A percentile compares a stretch with the other conserved stretches of the same genome.
Conservation (phyloP, 176 grass and related monocot species). For the Thinopyrum elongatum region DNA sequence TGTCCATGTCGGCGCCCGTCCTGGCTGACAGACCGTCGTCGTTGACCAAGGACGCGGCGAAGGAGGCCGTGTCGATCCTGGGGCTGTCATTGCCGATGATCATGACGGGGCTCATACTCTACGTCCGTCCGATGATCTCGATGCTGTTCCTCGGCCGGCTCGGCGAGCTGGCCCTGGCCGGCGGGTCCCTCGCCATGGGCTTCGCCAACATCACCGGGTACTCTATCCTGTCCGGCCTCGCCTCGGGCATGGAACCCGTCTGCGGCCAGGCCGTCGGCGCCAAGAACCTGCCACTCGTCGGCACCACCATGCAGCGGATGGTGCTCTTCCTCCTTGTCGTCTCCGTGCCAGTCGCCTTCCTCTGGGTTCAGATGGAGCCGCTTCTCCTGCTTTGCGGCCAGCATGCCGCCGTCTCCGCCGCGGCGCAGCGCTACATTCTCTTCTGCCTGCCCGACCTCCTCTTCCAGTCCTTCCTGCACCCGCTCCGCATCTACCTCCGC, state of each 20-base stretch:
- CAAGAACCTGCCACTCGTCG: slow-evolving; percentile 56
- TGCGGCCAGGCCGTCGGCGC: slow-evolving; percentile 95
- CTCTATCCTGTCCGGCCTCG: slow-evolving; percentile 79
- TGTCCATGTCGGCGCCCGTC: background rate
- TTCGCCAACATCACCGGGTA: slow-evolving; percentile 98
- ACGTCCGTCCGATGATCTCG: slow-evolving; percentile 89
- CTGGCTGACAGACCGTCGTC: slow-evolving; percentile 24
- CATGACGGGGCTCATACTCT: slow-evolving; percentile 79
- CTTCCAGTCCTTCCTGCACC: slow-evolving; percentile 90
- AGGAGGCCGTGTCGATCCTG: slow-evolving; percentile 30
- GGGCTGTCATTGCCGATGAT: slow-evolving; percentile 73
- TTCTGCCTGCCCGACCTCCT: slow-evolving; percentile 83
- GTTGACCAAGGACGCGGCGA: slow-evolving; percentile 16
- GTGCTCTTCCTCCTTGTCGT: slow-evolving; percentile 65
- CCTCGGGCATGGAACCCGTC: slow-evolving; percentile 95
- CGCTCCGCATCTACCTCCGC: slow-evolving; percentile 92
- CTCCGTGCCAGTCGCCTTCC: slow-evolving; percentile 58
- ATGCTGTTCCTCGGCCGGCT: slow-evolving; percentile 92
- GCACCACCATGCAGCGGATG: slow-evolving; percentile 72
- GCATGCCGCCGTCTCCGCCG: slow-evolving; percentile 56
- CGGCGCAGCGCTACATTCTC: slow-evolving; percentile 65
- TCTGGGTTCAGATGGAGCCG: slow-evolving; percentile 78
- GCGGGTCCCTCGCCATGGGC: slow-evolving; percentile 86
- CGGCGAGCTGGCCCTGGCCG: slow-evolving; percentile 79
- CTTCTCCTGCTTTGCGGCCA: slow-evolving; percentile 82